A percentile compares a stretch with the other conserved stretches of the same genome.
These are phyloP conservation scores for Vickermania spadyakhi DNA, from an alignment of 208 protist genomes.

Conservation along the genomic window DNA sequence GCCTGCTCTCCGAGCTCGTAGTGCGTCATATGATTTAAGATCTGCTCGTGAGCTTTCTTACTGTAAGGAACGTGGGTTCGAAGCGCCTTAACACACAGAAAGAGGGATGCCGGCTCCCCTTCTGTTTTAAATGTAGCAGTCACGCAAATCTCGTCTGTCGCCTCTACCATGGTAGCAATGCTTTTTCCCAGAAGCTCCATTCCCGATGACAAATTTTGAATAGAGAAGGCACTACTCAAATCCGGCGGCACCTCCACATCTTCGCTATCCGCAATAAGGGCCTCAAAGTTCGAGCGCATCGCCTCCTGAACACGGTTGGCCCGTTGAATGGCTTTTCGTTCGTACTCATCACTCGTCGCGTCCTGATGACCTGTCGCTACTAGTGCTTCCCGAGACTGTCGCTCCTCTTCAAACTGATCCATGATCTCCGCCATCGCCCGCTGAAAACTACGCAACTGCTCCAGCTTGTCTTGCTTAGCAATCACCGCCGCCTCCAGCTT, in stretches of 20 bases:
- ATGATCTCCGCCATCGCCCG: slow-evolving; percentile 27
- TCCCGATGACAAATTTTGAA: slow-evolving; percentile 34
- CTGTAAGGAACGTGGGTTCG: slow-evolving; percentile 28
- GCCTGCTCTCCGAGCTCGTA: slow-evolving; percentile 57
- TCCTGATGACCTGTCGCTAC: background rate
- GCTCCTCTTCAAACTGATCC: slow-evolving; percentile 21
- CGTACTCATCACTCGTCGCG: background rate
- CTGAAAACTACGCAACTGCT: slow-evolving; percentile 43
- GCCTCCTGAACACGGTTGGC: background rate
- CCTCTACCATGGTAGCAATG: slow-evolving; percentile 25
- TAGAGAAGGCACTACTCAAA: slow-evolving; percentile 43
- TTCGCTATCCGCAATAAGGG: slow-evolving; percentile 7
- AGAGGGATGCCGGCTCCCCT: slow-evolving; percentile 21
- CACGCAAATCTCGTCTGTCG: slow-evolving; percentile 61
- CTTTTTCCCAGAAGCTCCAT: slow-evolving; percentile 45
- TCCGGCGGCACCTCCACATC: slow-evolving; percentile 15
- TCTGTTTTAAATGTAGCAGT: slow-evolving; percentile 32
- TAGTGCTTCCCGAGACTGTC: slow-evolving; percentile 1
- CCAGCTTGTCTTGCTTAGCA: slow-evolving; percentile 25
- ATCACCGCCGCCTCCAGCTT: slow-evolving; percentile 9
- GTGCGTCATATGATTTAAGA: slow-evolving; percentile 45
- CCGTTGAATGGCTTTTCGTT: background rate
- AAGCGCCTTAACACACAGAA: slow-evolving; percentile 25
- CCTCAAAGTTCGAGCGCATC: slow-evolving; percentile 8
- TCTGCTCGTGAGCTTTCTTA: slow-evolving; percentile 18